These are phyloP conservation scores for Avicennia marina DNA, from an alignment of 257 asterid genomes.

Conservation along the genomic window DNA sequence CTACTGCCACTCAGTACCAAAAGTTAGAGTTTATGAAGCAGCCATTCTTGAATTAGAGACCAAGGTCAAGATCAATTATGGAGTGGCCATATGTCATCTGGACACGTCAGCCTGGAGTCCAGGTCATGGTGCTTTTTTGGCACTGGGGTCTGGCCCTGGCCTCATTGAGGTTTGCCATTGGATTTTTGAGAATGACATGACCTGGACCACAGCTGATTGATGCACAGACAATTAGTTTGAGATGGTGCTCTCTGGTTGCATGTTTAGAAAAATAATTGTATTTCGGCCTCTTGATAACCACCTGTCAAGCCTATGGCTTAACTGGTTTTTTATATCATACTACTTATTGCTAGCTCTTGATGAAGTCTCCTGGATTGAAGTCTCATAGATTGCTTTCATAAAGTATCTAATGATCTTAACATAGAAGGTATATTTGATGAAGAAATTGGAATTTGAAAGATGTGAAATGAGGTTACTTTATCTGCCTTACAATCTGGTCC, in stretches of 20 bases:
- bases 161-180: conserved; percentile 88
- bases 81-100: conserved; percentile 78
- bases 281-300: too few relatives aligned
- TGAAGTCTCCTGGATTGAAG: too few relatives aligned
- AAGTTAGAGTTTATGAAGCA: conserved; percentile 69
- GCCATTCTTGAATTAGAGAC: conserved; percentile 57
- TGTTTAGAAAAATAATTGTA: too few relatives aligned
- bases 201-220: conserved; percentile 56
- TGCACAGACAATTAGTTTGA: not conserved
- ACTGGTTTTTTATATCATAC: too few relatives aligned
- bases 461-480: not conserved
- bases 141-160: conserved; percentile 73
- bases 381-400: too few relatives aligned
- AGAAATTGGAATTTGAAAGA: not conserved
- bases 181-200: conserved; percentile 94
- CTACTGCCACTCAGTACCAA: conserved; percentile 84
- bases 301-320: too few relatives aligned
- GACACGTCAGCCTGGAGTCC: conserved; percentile 87
- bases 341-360: too few relatives aligned
- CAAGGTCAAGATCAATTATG: conserved; percentile 56
- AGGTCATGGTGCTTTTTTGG: conserved; percentile 69
- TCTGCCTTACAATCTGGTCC: too few relatives aligned
- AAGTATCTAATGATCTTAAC: too few relatives aligned
- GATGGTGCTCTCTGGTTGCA: conserved; percentile 9
- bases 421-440: too few relatives aligned